Conservation (phyloP, 331 rosid genomes). For the Pyracantha coccinea region DNA sequence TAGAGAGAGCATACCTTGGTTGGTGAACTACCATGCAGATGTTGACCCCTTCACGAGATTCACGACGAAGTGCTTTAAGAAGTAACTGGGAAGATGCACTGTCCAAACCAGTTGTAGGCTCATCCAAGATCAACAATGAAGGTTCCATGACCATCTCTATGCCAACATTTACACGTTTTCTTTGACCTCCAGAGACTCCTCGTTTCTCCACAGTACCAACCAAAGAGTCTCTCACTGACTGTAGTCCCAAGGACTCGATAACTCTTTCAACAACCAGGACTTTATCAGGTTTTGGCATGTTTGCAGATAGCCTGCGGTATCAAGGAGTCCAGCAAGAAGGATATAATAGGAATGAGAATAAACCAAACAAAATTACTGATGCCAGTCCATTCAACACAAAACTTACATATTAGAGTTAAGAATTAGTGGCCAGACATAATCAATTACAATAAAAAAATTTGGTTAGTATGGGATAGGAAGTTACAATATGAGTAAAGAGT, state of each 20-base stretch:
- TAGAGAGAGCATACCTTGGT: slow-evolving; percentile 40
- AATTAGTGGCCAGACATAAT: background rate
- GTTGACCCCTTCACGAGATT: slow-evolving; percentile 79
- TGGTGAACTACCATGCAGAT: slow-evolving; percentile 84
- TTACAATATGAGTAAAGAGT: background rate
- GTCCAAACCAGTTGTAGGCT: slow-evolving; percentile 74
- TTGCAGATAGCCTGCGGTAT: slow-evolving; percentile 48
- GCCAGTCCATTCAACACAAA: slow-evolving; percentile 1
- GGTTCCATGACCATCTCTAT: slow-evolving; percentile 86
- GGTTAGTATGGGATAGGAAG: background rate
- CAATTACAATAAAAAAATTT: background rate
- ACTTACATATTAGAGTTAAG: background rate
- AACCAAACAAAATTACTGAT: background rate
- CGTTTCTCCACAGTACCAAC: slow-evolving; percentile 72
- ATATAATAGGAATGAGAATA: slow-evolving; percentile 9
- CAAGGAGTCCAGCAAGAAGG: slow-evolving; percentile 9
- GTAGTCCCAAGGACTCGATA: slow-evolving; percentile 68
- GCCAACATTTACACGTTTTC: slow-evolving; percentile 75
- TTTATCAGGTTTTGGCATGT: slow-evolving; percentile 73
- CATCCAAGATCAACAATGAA: slow-evolving; percentile 69
- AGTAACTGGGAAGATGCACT: slow-evolving; percentile 70
- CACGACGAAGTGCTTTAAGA: slow-evolving; percentile 68
- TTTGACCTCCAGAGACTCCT: slow-evolving; percentile 78
- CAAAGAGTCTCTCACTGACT: slow-evolving; percentile 61
- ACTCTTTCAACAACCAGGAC: slow-evolving; percentile 78